Evolutionary conservation across 164 flowering plant species (phyloP).

Genomic region (Magnolia kwangsiensis): DNA sequence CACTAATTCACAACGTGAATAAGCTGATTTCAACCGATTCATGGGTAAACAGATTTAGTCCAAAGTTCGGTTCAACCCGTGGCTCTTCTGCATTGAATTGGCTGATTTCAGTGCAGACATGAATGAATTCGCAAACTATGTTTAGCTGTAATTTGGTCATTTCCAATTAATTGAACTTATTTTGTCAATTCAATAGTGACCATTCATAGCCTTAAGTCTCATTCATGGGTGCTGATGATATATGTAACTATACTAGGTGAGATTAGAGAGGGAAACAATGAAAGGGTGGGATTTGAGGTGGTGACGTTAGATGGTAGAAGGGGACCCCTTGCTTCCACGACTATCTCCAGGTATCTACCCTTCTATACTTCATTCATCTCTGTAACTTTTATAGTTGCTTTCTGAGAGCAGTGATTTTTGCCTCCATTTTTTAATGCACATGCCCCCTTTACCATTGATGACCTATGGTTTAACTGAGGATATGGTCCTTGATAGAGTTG

Average conservation of each 20-base stretch:
- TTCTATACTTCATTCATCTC: neutral
- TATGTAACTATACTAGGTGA: conserved; percentile 43
- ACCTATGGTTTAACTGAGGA: too few species aligned
- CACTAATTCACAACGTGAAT: too few species aligned
- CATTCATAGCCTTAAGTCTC: neutral
- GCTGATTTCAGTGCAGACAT: too few species aligned
- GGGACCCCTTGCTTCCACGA: conserved; percentile 66
- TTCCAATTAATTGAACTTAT: too few species aligned
- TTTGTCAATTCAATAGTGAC: neutral
- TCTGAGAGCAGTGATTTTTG: neutral
- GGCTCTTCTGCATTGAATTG: too few species aligned
- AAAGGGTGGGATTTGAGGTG: conserved; percentile 86
- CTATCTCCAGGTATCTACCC: conserved; percentile 38
- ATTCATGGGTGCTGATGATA: conserved; percentile 1
- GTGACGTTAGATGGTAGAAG: conserved; percentile 67
- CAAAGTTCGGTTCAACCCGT: too few species aligned
- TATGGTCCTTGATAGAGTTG: neutral
- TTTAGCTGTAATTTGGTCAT: too few species aligned
- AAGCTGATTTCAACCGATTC: too few species aligned
- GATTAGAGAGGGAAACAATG: conserved; percentile 51
- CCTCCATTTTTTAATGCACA: neutral
- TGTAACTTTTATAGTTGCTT: neutral
- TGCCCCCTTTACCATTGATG: neutral
- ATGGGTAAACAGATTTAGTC: too few species aligned
- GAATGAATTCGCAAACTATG: too few species aligned